Percentiles rank a stretch among this genome's conserved stretches.
These are phyloP conservation scores for Ocimum tenuiflorum DNA, from an alignment of 257 asterid species.

Conservation along the genomic window DNA sequence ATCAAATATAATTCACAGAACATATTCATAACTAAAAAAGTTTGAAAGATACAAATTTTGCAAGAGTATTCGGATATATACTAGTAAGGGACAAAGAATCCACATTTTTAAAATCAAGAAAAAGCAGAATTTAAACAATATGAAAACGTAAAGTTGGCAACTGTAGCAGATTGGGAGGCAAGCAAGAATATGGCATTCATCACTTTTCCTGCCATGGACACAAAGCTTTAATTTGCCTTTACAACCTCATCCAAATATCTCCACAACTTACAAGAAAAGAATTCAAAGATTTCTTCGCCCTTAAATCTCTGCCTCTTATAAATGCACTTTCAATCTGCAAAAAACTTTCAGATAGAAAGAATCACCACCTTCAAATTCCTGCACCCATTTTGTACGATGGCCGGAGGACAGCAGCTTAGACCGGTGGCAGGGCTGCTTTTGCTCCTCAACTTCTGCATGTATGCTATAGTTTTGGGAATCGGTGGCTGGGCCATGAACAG, in stretches of 20 bases:
- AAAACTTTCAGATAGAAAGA: neutral
- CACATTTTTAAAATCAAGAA: too few species aligned
- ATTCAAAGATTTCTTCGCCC: constrained; percentile 24
- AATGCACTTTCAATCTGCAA: constrained; percentile 12
- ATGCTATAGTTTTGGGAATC: constrained; percentile 55
- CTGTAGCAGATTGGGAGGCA: constrained; percentile 3
- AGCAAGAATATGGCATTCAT: constrained; percentile 30
- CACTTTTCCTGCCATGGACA: constrained; percentile 40
- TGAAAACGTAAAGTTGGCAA: constrained; percentile 10
- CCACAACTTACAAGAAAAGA: constrained; percentile 73
- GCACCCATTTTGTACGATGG: constrained; percentile 29
- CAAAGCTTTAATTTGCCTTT: constrained; percentile 51
- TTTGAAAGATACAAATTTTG: too few species aligned
- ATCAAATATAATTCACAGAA: too few species aligned
- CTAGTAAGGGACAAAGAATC: too few species aligned
- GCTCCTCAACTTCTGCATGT: constrained; percentile 87
- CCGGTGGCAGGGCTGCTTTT: constrained; percentile 60
- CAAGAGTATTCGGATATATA: too few species aligned
- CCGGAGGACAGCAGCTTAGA: constrained; percentile 38
- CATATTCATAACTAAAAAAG: too few species aligned
- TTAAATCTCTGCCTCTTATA: constrained; percentile 24
- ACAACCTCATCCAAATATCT: constrained; percentile 35
- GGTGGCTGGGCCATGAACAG: constrained; percentile 72
- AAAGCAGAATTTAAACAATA: neutral
- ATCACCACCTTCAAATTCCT: neutral